A percentile compares a stretch with the other conserved stretches of the same genome.
phyloP scores from a whole-genome alignment of 805 yeast species.

The Sporopachydermia lactativora region DNA sequence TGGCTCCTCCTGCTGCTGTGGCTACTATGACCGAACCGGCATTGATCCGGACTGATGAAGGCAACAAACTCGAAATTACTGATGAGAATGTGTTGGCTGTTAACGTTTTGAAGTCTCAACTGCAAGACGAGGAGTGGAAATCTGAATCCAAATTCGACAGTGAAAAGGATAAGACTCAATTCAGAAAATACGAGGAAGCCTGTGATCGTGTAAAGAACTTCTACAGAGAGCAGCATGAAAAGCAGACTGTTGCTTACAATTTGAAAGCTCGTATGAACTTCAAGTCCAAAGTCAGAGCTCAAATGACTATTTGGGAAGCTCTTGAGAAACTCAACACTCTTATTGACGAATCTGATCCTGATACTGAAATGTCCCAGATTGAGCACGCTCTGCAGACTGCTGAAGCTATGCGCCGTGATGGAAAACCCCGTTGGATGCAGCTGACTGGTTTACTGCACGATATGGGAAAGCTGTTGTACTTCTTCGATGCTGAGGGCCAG shows the following conservation, averaged over 20 bases:
- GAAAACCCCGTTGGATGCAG: slow-evolving; percentile 66
- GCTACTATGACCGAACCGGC: background rate
- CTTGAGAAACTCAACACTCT: slow-evolving; percentile 43
- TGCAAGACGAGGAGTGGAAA: slow-evolving; percentile 9
- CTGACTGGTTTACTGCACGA: slow-evolving; percentile 61
- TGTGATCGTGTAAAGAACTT: slow-evolving; percentile 53
- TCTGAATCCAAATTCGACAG: slow-evolving; percentile 10
- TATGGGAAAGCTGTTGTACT: slow-evolving; percentile 53
- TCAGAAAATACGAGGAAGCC: slow-evolving; percentile 55
- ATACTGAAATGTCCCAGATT: slow-evolving; percentile 58
- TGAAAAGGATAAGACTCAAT: slow-evolving; percentile 23
- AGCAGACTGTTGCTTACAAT: slow-evolving; percentile 60
- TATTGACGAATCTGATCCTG: slow-evolving; percentile 63
- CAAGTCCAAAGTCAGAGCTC: slow-evolving; percentile 51
- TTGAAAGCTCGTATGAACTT: slow-evolving; percentile 59
- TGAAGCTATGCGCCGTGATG: slow-evolving; percentile 54
- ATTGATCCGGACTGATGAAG: slow-evolving; percentile 2
- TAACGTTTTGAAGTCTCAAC: slow-evolving; percentile 8
- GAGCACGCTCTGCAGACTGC: slow-evolving; percentile 70
- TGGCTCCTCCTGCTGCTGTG: background rate
- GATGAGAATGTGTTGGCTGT: slow-evolving; percentile 11
- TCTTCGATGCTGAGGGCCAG: slow-evolving; percentile 59
- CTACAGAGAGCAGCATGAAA: slow-evolving; percentile 53
- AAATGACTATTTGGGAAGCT: slow-evolving; percentile 64
- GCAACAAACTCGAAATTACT: slow-evolving; percentile 9